Conservation (phyloP, 1,284 basidiomycete species). For the Malassezia sp. region DNA sequence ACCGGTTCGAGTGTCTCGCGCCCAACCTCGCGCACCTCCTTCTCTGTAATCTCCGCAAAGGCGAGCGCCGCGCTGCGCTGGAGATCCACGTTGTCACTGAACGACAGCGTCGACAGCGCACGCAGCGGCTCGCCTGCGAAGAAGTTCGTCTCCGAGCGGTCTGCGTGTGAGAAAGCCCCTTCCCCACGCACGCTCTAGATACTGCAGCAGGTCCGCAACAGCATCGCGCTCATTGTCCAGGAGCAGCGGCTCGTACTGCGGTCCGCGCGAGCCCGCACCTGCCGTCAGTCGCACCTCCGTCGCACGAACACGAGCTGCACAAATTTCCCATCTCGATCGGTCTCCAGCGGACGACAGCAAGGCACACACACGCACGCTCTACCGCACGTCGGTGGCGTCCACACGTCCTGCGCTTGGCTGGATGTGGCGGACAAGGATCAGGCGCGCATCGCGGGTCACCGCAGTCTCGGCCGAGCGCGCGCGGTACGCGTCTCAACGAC, state of each 20-base stretch:
- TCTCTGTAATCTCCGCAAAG: conserved; percentile 99
- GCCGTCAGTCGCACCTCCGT: conserved; percentile 19
- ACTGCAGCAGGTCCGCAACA: conserved; percentile 91
- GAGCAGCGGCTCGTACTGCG: conserved; percentile 65
- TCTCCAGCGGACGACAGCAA: too few relatives aligned
- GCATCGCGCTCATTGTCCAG: conserved; percentile 97
- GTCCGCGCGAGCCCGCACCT: conserved; percentile 21
- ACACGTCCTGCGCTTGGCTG: too few relatives aligned
- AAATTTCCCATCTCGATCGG: conserved; percentile 31
- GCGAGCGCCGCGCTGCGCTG: conserved; percentile 95
- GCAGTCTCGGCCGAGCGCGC: too few relatives aligned
- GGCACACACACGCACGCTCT: too few relatives aligned
- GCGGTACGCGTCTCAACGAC: too few relatives aligned
- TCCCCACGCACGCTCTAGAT: conserved; percentile 76
- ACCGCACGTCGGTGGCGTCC: too few relatives aligned
- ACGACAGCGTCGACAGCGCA: conserved; percentile 90
- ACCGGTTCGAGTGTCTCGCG: conserved; percentile 97
- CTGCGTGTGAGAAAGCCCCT: conserved; percentile 15
- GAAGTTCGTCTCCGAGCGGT: conserved; percentile 47
- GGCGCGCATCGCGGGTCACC: too few relatives aligned
- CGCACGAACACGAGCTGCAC: conserved; percentile 36
- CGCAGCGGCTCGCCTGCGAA: conserved; percentile 61
- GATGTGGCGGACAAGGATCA: too few relatives aligned
- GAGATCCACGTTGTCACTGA: conserved; percentile 97
- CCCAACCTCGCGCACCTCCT: conserved; percentile 92